phyloP scores from a whole-genome alignment of 1,139 yeast species.

The Taphrina confusa region DNA sequence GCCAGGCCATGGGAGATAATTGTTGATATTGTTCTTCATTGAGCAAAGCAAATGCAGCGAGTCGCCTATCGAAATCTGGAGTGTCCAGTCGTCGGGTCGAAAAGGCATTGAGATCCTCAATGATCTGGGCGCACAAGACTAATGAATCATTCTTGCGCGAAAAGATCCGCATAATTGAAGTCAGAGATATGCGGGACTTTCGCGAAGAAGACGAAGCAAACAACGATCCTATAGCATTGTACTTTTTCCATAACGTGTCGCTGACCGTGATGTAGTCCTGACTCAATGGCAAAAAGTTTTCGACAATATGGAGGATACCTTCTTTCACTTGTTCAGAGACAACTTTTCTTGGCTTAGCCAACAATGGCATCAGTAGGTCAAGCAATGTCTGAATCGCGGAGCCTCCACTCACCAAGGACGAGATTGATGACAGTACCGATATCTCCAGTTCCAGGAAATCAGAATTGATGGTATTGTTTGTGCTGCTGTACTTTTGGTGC shows the following conservation, averaged over 20 bases:
- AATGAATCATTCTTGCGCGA: constrained; percentile 57
- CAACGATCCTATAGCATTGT: constrained; percentile 58
- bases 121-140: constrained; percentile 53
- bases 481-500: constrained; percentile 19
- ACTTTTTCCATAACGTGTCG: constrained; percentile 58
- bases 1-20: constrained; percentile 67
- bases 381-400: constrained; percentile 30
- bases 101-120: constrained; percentile 69
- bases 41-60: constrained; percentile 65
- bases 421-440: constrained; percentile 30
- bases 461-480: constrained; percentile 26
- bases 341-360: constrained; percentile 63
- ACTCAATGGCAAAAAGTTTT: constrained; percentile 52
- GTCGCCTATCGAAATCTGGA: constrained; percentile 74
- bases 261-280: constrained; percentile 57
- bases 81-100: constrained; percentile 65
- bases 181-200: constrained; percentile 61
- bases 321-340: constrained; percentile 60
- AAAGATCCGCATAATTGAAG: constrained; percentile 60
- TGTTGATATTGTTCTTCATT: constrained; percentile 57
- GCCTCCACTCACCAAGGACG: constrained; percentile 29
- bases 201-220: constrained; percentile 62
- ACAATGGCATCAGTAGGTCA: constrained; percentile 39
- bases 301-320: constrained; percentile 60
- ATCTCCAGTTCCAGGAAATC: constrained; percentile 30